These are phyloP conservation scores for Penicillium soppii DNA, from an alignment of 495 filamentous ascomycete genomes.

Conservation along the genomic window DNA sequence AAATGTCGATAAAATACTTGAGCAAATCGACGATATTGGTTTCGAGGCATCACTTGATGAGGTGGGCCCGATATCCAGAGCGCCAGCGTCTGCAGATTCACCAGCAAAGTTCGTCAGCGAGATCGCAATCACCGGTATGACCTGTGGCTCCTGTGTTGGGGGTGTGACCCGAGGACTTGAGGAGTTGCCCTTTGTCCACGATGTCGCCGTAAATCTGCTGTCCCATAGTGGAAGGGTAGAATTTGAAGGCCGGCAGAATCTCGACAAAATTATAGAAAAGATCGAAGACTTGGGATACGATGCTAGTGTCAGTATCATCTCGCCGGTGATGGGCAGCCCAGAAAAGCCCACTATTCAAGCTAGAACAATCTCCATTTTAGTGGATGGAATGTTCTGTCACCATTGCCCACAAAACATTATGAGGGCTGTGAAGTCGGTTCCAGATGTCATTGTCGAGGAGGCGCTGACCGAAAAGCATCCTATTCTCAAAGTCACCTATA, in stretches of 20 bases:
- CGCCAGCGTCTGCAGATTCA: constrained; percentile 17
- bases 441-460: constrained; percentile 50
- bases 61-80: constrained; percentile 24
- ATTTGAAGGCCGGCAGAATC: constrained; percentile 54
- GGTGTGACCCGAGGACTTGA: constrained; percentile 63
- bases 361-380: constrained; percentile 61
- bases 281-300: constrained; percentile 85
- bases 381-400: constrained; percentile 86
- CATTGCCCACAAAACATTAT: constrained; percentile 71
- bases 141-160: constrained; percentile 72
- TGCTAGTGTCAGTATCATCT: constrained; percentile 52
- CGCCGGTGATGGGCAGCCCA: constrained; percentile 12
- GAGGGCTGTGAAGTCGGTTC: constrained; percentile 50
- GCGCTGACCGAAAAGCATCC: constrained; percentile 54
- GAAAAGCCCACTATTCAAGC: constrained; percentile 21
- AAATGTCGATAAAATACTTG: constrained; percentile 43
- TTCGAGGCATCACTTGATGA: constrained; percentile 54
- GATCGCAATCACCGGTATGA: constrained; percentile 80
- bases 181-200: constrained; percentile 59
- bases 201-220: constrained; percentile 67
- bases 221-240: constrained; percentile 68
- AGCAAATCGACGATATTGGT: constrained; percentile 53
- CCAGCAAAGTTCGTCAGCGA: constrained; percentile 47
- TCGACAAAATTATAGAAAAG: constrained; percentile 59
- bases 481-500: constrained; percentile 69